These are phyloP conservation scores for Apiospora phragmitis DNA, from an alignment of 2,329 filamentous ascomycete genomes.

Conservation along the genomic window DNA sequence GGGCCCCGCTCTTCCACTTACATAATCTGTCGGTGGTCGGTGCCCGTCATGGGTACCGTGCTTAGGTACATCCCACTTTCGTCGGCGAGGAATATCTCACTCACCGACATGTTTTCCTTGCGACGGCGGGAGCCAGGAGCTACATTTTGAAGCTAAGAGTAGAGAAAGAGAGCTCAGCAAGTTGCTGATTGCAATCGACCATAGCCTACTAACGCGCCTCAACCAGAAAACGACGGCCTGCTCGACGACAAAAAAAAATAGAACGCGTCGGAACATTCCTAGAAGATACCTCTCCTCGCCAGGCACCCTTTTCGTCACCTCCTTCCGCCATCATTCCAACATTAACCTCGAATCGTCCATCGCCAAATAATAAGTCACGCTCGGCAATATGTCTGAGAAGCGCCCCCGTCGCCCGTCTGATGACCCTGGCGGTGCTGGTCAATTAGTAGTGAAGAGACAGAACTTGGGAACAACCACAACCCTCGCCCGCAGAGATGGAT, in stretches of 20 bases:
- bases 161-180: not conserved
- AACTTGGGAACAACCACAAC: conserved; percentile 60
- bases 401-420: conserved; percentile 85
- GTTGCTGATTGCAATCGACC: not conserved
- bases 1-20: not conserved
- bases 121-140: conserved; percentile 1
- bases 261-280: not conserved
- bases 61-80: not conserved
- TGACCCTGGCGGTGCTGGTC: conserved; percentile 69
- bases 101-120: conserved; percentile 11
- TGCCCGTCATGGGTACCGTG: not conserved
- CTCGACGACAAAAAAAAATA: not conserved
- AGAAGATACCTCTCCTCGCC: no score
- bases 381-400: conserved; percentile 79
- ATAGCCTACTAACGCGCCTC: not conserved
- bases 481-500: conserved; percentile 52
- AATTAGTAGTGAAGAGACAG: conserved; percentile 87
- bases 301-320: not conserved
- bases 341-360: not conserved
- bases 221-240: not conserved
- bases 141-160: not conserved
- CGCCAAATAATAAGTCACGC: not conserved
- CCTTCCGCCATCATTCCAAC: not conserved
- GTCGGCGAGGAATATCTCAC: conserved; percentile 12
- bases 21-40: conserved; percentile 1